Evolutionary conservation across 2,329 filamentous ascomycete genomes (phyloP), one percentile per base, ranked within the genome.

Genomic region (Trichoderma hamatum): DNA sequence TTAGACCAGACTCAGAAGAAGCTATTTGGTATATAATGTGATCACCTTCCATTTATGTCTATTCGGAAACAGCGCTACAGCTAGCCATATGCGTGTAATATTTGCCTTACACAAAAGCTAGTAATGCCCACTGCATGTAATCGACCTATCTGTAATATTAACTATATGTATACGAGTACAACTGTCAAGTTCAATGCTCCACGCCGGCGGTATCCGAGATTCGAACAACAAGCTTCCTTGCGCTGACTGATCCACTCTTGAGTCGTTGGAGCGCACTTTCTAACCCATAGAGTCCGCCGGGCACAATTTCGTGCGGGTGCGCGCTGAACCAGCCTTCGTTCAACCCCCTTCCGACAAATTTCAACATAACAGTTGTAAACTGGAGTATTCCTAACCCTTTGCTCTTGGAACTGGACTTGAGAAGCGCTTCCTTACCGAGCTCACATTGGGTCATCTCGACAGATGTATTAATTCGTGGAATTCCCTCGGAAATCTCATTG

Each of bases 291-390:
- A 73, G n/a, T 0, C 71, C 72, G 14, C 70, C 69, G 9, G 69
- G 64, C 14, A 71, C 46, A 11, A 73, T 63, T 46, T 72, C 69
- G 32, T 73, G 71, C 2, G 58, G 56, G 24, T 73, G 72, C 19
- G 58, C 26, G 32, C 52, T 54, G 46, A 73, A 58, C 71, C 71
- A 73, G 2, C 72, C 69, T 36, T 73, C 52, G 21, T 65, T 51
- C 19, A 72, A 46, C 1, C 70, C 72, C 43, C 32, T 67, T 5
- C 62, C 55, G 26, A 67, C 36, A 9, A 67, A 51, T 16, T 14
- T 43, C 26, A 43, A 28, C 68, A 36, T 60, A 1, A 59, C 28
- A n/a, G 62, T 65, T 10, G 67, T 51, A 16, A 69, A 69, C 11
- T 19, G 64, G 28, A 39, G 46, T 49, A 39, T 64, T 28, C 32